Evolutionary conservation across 768 basidiomycete species (phyloP).

Genomic region (Russula abietina): DNA sequence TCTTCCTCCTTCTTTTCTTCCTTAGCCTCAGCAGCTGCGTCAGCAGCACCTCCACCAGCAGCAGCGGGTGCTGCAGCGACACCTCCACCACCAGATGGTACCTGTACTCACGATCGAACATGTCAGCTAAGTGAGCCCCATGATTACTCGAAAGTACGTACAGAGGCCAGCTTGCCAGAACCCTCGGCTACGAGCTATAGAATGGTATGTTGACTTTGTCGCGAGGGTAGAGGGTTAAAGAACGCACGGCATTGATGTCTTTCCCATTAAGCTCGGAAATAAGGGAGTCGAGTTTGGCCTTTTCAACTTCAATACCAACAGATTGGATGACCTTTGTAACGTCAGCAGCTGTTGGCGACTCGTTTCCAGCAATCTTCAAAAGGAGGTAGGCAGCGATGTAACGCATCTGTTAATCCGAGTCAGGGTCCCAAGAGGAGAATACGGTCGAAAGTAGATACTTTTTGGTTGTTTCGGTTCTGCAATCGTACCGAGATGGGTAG

Average conservation of each 20-base stretch:
- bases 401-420: conserved; percentile 57
- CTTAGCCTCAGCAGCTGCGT: conserved; percentile 66
- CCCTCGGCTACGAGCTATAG: conserved; percentile 86
- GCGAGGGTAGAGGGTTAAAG: not conserved
- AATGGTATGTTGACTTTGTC: conserved; percentile 4
- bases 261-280: conserved; percentile 90
- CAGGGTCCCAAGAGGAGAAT: not conserved
- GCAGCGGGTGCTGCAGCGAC: conserved; percentile 50
- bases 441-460: conserved; percentile 36
- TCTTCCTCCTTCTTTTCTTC: conserved; percentile 86
- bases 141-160: conserved; percentile 35
- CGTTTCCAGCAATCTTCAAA: conserved; percentile 90
- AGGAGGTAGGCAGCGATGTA: conserved; percentile 95
- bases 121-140: not conserved
- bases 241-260: conserved; percentile 68
- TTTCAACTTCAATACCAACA: conserved; percentile 87
- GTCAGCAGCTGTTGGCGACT: conserved; percentile 77
- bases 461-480: conserved; percentile 32
- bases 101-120: conserved; percentile 36
- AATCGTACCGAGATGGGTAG: conserved; percentile 51
- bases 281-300: conserved; percentile 71
- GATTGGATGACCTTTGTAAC: conserved; percentile 80
- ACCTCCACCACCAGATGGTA: conserved; percentile 89
- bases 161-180: conserved; percentile 89
- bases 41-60: conserved; percentile 52